A percentile compares a stretch with the other conserved stretches of the same genome.
phyloP scores from a whole-genome alignment of 441 rosid species.

The Pelargonium cotyledonis region DNA sequence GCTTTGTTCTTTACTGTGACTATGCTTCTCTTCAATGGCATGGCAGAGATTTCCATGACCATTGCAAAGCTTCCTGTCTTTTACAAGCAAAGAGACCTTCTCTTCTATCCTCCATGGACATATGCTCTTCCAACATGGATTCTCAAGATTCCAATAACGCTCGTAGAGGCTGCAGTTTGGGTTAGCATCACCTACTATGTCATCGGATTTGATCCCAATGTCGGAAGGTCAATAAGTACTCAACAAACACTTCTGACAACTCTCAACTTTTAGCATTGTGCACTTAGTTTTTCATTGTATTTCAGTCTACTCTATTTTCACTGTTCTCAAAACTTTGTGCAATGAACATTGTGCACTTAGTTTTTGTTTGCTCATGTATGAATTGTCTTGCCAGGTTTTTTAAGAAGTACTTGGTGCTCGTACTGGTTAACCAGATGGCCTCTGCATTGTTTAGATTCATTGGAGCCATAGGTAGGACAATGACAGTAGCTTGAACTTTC shows the following conservation, averaged over 20 bases:
- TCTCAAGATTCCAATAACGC: conserved; percentile 56
- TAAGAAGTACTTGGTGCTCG: conserved; percentile 52
- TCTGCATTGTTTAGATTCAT: conserved; percentile 54
- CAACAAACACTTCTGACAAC: neutral
- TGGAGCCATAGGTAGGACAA: conserved; percentile 55
- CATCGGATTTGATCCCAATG: conserved; percentile 60
- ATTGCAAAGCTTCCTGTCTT: conserved; percentile 74
- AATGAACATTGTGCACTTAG: neutral
- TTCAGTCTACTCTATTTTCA: no score
- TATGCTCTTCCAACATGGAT: conserved; percentile 69
- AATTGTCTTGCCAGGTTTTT: conserved; percentile 44
- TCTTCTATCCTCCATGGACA: conserved; percentile 70
- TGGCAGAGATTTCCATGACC: conserved; percentile 68
- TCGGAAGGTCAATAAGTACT: conserved; percentile 40
- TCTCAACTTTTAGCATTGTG: neutral
- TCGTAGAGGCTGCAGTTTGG: conserved; percentile 61
- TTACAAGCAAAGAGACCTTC: conserved; percentile 71
- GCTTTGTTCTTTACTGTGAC: conserved; percentile 47
- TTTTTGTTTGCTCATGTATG: no score
- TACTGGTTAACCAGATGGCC: conserved; percentile 57
- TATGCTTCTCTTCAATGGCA: conserved; percentile 59
- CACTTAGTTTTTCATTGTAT: no score
- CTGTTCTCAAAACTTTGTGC: conserved; percentile 2
- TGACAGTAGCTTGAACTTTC: conserved; percentile 60
- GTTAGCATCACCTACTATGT: conserved; percentile 60